Evolutionary conservation across 2,329 filamentous ascomycete species (phyloP), one percentile per base, ranked within the genome.

Genomic region (Fragosphaeria purpurea): DNA sequence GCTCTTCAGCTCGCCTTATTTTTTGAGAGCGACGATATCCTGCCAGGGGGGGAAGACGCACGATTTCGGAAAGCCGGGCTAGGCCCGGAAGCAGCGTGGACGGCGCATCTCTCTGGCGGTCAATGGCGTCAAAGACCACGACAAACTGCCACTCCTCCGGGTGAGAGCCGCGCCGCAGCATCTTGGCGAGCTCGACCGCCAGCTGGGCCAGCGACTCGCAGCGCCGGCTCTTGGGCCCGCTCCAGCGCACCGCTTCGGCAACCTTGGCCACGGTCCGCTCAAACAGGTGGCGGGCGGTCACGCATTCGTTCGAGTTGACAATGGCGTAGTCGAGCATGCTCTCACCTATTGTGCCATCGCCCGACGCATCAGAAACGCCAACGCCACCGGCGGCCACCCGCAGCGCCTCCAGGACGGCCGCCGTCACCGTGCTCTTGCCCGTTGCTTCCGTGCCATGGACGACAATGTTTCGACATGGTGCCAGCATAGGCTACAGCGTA

Each of bases 371-470:
- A 22, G 22, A 22, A 22, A 22, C 3, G 22, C 22, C 22, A 22
- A 22, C 22, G 22, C 22, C 3, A 22, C 22, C 22, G 22, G 11
- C 55, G 11, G 12, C 57, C 48, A n/a, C 57, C 60, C 47, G 39
- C 10, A 77, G 69, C 1, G 63, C 61, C 33, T 75, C 62, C 3
- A 94, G 75, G 12, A 88, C 75, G 4, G 75, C 73, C 51, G 74
- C 72, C 4, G 84, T 73, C 47, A 95, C 76, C 45, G 79, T 78
- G 35, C 82, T 87, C 69, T 97, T 97, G 41, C 89, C 91, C 0
- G 90, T 95, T 2, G 88, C 85, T 60, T 90, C 83, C 34, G 89
- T 80, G 47, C 93, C 93, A 65, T 97, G 83, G 46, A 94, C 67
- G 30, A 96, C 81, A 9, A 96, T 65, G 53, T 86, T 86, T 9